Conservation (phyloP, 2,329 filamentous ascomycete species). For the Neopestalotiopsis sp. region DNA sequence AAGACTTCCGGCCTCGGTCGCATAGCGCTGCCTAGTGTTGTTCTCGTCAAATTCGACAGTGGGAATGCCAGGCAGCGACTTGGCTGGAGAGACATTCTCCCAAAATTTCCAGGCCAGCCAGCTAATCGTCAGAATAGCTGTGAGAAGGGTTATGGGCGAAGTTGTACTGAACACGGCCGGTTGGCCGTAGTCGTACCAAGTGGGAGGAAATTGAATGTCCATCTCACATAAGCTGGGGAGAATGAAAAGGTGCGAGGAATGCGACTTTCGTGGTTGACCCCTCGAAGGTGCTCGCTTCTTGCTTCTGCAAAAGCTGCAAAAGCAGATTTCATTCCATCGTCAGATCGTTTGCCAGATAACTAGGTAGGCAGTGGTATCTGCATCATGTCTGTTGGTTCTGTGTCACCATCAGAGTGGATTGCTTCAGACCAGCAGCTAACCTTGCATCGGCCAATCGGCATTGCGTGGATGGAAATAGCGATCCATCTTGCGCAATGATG, state of each 20-base stretch:
- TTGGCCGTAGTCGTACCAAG: background rate
- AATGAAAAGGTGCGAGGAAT: background rate
- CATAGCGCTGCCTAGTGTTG: slow-evolving; percentile 8
- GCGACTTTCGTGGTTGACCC: background rate
- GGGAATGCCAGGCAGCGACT: background rate
- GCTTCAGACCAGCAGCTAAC: too few relatives aligned
- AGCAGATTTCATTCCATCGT: too few relatives aligned
- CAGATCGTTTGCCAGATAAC: too few relatives aligned
- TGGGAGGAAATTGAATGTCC: background rate
- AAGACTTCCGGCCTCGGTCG: background rate
- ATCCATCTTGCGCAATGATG: too few relatives aligned
- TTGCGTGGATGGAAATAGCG: too few relatives aligned
- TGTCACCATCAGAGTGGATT: too few relatives aligned
- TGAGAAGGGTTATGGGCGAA: background rate
- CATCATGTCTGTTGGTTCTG: too few relatives aligned
- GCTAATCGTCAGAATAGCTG: background rate
- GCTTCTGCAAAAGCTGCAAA: too few relatives aligned
- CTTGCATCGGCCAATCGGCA: too few relatives aligned
- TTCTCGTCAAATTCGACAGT: slow-evolving; percentile 11
- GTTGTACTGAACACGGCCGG: background rate
- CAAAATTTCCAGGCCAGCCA: background rate
- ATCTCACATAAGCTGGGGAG: background rate
- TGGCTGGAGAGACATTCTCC: background rate
- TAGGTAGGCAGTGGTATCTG: too few relatives aligned
- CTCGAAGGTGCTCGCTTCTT: background rate